Conservation (phyloP, 1,139 yeast genomes). For the Magnusiomyces paraingens region DNA sequence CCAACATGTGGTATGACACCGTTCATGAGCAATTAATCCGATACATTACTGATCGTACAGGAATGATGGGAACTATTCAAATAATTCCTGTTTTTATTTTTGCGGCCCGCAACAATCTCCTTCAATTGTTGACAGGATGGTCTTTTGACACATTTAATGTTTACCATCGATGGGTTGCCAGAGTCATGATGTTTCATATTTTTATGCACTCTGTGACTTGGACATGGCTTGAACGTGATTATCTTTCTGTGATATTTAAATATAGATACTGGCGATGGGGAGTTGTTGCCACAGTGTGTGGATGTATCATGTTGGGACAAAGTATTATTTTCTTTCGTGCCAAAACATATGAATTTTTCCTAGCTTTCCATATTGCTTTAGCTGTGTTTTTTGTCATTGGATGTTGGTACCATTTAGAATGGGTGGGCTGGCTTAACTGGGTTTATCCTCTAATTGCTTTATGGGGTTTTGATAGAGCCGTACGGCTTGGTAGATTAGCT, state of each 20-base stretch:
- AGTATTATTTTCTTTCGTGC: slow-evolving; percentile 32
- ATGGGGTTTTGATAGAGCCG: slow-evolving; percentile 40
- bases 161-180: slow-evolving; percentile 56
- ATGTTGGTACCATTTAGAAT: slow-evolving; percentile 40
- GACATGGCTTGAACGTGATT: slow-evolving; percentile 24
- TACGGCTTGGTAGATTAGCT: slow-evolving; percentile 35
- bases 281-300: slow-evolving; percentile 29
- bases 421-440: slow-evolving; percentile 39
- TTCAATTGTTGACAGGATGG: slow-evolving; percentile 53
- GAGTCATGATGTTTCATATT: slow-evolving; percentile 47
- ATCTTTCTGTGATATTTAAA: slow-evolving; percentile 29
- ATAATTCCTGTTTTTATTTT: slow-evolving; percentile 48
- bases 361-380: slow-evolving; percentile 37
- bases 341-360: slow-evolving; percentile 40
- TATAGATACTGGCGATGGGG: slow-evolving; percentile 39
- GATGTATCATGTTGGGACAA: slow-evolving; percentile 27
- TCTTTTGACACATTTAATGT: slow-evolving; percentile 52
- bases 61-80: slow-evolving; percentile 46
- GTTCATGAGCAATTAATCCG: slow-evolving; percentile 20
- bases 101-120: slow-evolving; percentile 57
- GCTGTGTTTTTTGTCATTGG: slow-evolving; percentile 38
- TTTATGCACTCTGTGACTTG: slow-evolving; percentile 31
- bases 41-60: slow-evolving; percentile 48
- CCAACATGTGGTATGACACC: slow-evolving; percentile 16
- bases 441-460: slow-evolving; percentile 33